Conservation (phyloP, 805 yeast species). For the Saccharomycopsis sp. region DNA sequence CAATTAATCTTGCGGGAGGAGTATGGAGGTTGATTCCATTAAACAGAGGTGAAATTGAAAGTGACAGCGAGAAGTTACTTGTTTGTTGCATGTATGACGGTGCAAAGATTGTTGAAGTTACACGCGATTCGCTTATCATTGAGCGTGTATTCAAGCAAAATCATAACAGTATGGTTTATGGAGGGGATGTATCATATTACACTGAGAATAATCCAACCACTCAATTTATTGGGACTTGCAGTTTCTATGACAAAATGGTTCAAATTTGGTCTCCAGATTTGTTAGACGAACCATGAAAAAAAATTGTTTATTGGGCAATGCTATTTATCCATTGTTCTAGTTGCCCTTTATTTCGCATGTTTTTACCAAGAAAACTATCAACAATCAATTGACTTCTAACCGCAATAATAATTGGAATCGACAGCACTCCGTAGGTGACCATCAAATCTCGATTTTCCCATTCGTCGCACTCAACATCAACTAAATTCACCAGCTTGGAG, state of each 20-base stretch:
- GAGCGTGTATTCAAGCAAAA: constrained; percentile 49
- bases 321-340: constrained; percentile 39
- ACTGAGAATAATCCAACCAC: constrained; percentile 26
- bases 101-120: constrained; percentile 55
- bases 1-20: constrained; percentile 76
- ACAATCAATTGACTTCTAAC: constrained; percentile 58
- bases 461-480: constrained; percentile 66
- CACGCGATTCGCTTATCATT: constrained; percentile 24
- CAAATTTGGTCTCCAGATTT: constrained; percentile 77
- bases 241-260: constrained; percentile 81
- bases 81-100: constrained; percentile 97
- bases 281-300: no score
- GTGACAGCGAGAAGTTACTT: constrained; percentile 38
- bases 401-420: constrained; percentile 62
- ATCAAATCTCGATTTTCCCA: constrained; percentile 53
- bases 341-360: constrained; percentile 23
- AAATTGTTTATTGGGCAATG: constrained; percentile 26
- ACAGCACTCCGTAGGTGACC: constrained; percentile 46
- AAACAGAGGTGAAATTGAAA: constrained; percentile 30
- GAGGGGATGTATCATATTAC: constrained; percentile 75
- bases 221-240: constrained; percentile 78
- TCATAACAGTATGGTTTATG: constrained; percentile 92
- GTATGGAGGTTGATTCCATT: constrained; percentile 87
- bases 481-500: constrained; percentile 46
- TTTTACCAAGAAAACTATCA: constrained; percentile 33